phyloP scores from a whole-genome alignment of 2,329 filamentous ascomycete genomes.

The Elsinoe ampelina region DNA sequence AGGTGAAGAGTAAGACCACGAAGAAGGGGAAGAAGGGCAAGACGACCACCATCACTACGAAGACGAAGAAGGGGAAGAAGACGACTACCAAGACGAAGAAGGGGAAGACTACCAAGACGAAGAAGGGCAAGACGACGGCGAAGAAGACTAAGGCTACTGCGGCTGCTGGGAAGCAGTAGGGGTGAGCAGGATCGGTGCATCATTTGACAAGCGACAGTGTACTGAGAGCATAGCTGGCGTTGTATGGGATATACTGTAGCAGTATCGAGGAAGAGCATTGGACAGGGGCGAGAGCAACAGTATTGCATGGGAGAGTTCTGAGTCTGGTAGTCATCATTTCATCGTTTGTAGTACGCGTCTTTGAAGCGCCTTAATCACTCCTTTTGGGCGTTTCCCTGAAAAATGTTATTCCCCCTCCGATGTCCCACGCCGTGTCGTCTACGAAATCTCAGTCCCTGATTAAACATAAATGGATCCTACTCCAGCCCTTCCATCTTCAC shows the following conservation, averaged over 20 bases:
- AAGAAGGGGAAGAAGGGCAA: neutral
- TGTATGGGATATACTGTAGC: neutral
- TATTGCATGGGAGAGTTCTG: neutral
- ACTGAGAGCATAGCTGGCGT: neutral
- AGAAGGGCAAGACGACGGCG: conserved; percentile 2
- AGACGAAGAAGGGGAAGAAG: neutral
- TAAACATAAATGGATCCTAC: neutral
- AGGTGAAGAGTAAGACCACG: neutral
- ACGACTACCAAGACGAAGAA: conserved; percentile 3
- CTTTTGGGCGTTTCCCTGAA: neutral
- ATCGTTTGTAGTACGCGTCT: neutral
- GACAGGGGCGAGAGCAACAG: neutral
- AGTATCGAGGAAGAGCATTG: neutral
- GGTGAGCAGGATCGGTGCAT: neutral
- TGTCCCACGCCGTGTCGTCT: neutral
- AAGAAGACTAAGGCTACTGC: neutral
- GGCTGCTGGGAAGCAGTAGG: neutral
- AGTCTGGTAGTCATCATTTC: neutral
- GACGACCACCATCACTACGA: neutral
- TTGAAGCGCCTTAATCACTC: conserved; percentile 1
- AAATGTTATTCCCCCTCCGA: neutral
- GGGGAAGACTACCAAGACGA: neutral
- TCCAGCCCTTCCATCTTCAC: conserved; percentile 23
- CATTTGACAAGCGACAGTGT: neutral
- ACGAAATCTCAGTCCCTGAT: too few relatives aligned